phyloP scores from a whole-genome alignment of 1,284 basidiomycete species.

The Bondarzewia mesenterica region DNA sequence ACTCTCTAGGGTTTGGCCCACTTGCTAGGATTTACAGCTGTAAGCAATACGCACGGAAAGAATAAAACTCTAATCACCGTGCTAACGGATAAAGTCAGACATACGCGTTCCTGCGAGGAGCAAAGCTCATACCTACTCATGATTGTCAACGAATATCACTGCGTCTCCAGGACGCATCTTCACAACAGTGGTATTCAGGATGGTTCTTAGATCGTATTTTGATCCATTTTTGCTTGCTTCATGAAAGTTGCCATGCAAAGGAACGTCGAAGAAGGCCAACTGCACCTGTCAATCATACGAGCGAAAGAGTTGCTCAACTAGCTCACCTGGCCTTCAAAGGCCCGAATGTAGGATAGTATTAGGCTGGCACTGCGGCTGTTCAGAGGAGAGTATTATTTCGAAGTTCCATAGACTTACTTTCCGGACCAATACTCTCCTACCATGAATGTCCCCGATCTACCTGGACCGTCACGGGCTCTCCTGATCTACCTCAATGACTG shows the following conservation, averaged over 20 bases:
- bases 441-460: constrained; percentile 47
- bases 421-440: constrained; percentile 73
- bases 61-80: too few relatives aligned
- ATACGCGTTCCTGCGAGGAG: background rate
- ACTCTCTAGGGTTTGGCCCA: constrained; percentile 68
- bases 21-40: constrained; percentile 41
- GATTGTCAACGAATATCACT: constrained; percentile 79
- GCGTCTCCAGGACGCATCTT: constrained; percentile 56
- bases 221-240: constrained; percentile 50
- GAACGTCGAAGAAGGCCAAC: constrained; percentile 76
- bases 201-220: constrained; percentile 58
- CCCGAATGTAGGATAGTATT: constrained; percentile 49
- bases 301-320: too few relatives aligned
- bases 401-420: constrained; percentile 36
- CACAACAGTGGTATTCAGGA: constrained; percentile 53
- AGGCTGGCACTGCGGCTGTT: constrained; percentile 33
- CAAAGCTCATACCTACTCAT: constrained; percentile 54
- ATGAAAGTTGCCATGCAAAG: constrained; percentile 66
- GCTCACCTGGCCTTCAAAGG: constrained; percentile 54
- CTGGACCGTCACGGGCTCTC: constrained; percentile 34
- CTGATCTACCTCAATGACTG: constrained; percentile 36
- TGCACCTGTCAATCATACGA: constrained; percentile 24
- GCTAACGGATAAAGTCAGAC: too few relatives aligned
- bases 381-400: background rate
- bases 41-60: too few relatives aligned